These are phyloP conservation scores for Narthecium ossifragum DNA, from an alignment of 106 monocot genomes.

Conservation along the genomic window DNA sequence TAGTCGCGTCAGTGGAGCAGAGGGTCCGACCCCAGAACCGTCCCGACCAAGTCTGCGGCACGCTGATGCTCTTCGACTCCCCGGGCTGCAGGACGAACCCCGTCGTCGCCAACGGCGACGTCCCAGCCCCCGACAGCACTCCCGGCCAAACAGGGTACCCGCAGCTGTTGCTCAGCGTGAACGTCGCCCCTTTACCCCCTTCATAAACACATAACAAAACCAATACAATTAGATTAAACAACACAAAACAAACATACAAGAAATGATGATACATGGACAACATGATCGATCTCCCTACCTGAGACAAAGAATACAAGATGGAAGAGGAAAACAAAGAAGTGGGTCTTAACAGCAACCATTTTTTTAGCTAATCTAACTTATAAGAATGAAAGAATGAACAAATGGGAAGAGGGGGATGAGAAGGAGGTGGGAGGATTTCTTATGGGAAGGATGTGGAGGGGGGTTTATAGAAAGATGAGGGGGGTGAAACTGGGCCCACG, in stretches of 20 bases:
- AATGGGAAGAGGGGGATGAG: no score
- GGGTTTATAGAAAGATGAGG: no score
- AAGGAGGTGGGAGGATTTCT: no score
- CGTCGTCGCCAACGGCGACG: slow-evolving; percentile 31
- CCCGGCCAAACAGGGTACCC: slow-evolving; percentile 88
- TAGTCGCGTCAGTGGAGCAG: slow-evolving; percentile 47
- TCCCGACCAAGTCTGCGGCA: slow-evolving; percentile 77
- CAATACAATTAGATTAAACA: not conserved
- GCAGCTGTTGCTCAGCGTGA: slow-evolving; percentile 85
- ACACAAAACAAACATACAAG: no score
- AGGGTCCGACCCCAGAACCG: slow-evolving; percentile 76
- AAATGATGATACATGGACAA: no score
- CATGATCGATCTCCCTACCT: no score
- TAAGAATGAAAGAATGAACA: not conserved
- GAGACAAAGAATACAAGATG: not conserved
- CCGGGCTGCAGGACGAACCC: slow-evolving; percentile 41
- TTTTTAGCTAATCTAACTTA: no score
- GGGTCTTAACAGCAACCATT: no score
- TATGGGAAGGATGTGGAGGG: no score
- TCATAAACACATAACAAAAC: not conserved
- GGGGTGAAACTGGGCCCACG: no score
- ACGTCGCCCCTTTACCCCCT: slow-evolving; percentile 36
- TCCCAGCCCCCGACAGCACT: slow-evolving; percentile 68
- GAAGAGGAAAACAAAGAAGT: no score
- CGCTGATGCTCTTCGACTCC: slow-evolving; percentile 26